Percentiles rank a stretch among this genome's conserved stretches.
Conservation (phyloP, 306 rosid species). For the Medicago ruthenica region DNA sequence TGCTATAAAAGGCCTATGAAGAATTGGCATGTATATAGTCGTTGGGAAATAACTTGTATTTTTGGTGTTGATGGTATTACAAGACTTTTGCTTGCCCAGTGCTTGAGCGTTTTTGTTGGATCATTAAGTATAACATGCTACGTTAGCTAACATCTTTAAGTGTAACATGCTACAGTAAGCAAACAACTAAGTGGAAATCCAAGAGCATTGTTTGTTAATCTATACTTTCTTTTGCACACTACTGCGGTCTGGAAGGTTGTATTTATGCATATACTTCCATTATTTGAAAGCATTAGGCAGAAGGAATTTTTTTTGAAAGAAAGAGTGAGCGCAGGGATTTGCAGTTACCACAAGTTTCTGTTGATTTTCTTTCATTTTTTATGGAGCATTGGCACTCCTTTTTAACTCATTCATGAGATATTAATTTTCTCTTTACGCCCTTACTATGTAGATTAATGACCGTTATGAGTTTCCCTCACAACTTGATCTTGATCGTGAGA, state of each 20-base stretch:
- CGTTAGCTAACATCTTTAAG: too few species aligned
- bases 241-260: background rate
- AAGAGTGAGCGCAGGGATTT: conserved; percentile 12
- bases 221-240: conserved; percentile 13
- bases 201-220: background rate
- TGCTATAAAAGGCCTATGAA: background rate
- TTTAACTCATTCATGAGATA: conserved; percentile 1
- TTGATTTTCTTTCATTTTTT: conserved; percentile 14
- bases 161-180: too few species aligned
- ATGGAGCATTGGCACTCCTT: conserved; percentile 7
- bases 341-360: conserved; percentile 2
- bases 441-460: conserved; percentile 72
- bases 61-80: conserved; percentile 26
- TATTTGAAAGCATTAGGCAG: background rate
- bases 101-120: background rate
- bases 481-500: conserved; percentile 93
- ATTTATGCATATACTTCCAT: conserved; percentile 3
- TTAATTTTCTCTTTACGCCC: conserved; percentile 30
- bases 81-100: conserved; percentile 10
- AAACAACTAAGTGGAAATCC: background rate
- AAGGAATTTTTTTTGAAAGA: background rate
- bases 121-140: background rate
- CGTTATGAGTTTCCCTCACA: conserved; percentile 95
- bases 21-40: conserved; percentile 2
- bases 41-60: conserved; percentile 22